phyloP scores from a whole-genome alignment of 139 green algal species.

The Chlorella sp. region DNA sequence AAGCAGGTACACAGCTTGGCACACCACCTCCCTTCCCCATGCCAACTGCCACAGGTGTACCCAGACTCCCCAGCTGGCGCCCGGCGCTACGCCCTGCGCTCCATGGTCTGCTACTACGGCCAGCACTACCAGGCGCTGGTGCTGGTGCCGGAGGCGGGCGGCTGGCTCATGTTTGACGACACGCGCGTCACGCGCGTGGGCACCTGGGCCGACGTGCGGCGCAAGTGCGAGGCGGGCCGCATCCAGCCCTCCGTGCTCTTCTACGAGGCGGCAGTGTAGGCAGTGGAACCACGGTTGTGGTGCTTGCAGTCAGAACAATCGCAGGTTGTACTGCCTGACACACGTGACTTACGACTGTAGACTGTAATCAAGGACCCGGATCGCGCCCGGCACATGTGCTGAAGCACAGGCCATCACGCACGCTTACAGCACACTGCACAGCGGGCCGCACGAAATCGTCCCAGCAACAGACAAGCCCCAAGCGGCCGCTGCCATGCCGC shows the following conservation, averaged over 20 bases:
- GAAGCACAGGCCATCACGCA: no score
- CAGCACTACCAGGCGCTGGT: constrained; percentile 90
- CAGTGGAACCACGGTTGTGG: neutral
- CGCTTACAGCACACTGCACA: no score
- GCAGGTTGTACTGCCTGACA: neutral
- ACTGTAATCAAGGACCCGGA: no score
- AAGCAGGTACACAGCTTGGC: neutral
- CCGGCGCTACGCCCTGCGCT: constrained; percentile 65
- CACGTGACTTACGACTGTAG: no score
- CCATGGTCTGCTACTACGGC: constrained; percentile 90
- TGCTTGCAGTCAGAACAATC: neutral
- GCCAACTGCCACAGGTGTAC: constrained; percentile 13
- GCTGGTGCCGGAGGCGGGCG: constrained; percentile 39
- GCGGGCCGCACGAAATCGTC: no score
- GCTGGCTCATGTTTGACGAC: constrained; percentile 78
- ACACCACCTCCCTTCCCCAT: neutral
- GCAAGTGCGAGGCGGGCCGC: constrained; percentile 66
- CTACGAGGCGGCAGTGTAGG: constrained; percentile 5
- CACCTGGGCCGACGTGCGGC: constrained; percentile 63
- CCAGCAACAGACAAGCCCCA: neutral
- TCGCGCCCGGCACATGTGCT: no score
- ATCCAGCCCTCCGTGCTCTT: constrained; percentile 65
- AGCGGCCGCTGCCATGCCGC: no score
- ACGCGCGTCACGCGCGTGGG: constrained; percentile 46
- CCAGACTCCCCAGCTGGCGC: neutral